Percentiles rank a stretch among this genome's conserved stretches.
Evolutionary conservation across 371 early-diverging fungal species (phyloP).

Genomic region (Lichtheimia ramosa): DNA sequence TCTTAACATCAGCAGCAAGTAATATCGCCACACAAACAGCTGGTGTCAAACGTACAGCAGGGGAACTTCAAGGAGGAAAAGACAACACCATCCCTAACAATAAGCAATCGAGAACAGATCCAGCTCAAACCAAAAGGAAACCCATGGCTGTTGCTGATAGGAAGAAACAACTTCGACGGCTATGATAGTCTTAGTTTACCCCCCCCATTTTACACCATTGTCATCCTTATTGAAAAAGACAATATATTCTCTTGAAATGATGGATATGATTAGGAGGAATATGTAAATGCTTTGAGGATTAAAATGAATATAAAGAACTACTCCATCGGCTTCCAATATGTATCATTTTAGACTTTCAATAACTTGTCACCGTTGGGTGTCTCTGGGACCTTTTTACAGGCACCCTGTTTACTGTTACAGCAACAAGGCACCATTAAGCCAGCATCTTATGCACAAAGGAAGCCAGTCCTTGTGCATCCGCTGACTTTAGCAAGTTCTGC

Average conservation of each 20-base stretch:
- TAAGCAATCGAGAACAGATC: slow-evolving; percentile 8
- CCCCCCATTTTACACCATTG: neutral
- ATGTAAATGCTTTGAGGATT: too few species aligned
- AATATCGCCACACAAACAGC: slow-evolving; percentile 3
- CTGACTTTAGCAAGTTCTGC: slow-evolving; percentile 30
- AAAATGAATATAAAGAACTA: too few species aligned
- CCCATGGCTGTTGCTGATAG: slow-evolving; percentile 16
- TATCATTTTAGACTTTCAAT: too few species aligned
- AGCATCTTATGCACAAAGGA: slow-evolving; percentile 32
- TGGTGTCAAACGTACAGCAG: slow-evolving; percentile 5
- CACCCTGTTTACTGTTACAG: neutral
- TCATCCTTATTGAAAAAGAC: too few species aligned
- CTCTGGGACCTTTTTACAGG: too few species aligned
- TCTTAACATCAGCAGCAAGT: slow-evolving; percentile 17
- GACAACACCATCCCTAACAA: slow-evolving; percentile 4
- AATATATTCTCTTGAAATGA: too few species aligned
- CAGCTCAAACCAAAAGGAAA: slow-evolving; percentile 7
- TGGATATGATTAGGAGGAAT: too few species aligned
- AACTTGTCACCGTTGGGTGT: too few species aligned
- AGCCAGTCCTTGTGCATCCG: slow-evolving; percentile 28
- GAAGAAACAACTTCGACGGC: slow-evolving; percentile 23
- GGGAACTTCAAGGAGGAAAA: slow-evolving; percentile 7
- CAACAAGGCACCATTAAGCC: neutral
- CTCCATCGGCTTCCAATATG: too few species aligned
- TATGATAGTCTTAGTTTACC: slow-evolving; percentile 3